A percentile compares a stretch with the other conserved stretches of the same genome.
These are phyloP conservation scores for Globisporangium paddicum DNA, from an alignment of 352 stramenopile genomes.

Conservation along the genomic window DNA sequence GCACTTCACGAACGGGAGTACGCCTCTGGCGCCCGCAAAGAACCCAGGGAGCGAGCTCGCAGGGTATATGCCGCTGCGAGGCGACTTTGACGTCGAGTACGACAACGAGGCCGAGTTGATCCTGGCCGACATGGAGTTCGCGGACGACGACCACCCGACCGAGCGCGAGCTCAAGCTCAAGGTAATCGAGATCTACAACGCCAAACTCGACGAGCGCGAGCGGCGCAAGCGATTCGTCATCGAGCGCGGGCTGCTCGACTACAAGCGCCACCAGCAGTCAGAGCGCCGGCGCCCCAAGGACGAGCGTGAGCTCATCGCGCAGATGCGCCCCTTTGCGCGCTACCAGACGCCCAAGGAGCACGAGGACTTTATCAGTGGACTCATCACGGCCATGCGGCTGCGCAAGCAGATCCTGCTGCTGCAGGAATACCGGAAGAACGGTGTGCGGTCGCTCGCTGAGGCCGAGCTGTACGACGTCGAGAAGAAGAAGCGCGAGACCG, in stretches of 20 bases:
- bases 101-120: constrained; percentile 97
- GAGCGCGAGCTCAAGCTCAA: constrained; percentile 94
- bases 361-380: constrained; percentile 89
- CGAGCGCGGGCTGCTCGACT: constrained; percentile 89
- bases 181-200: constrained; percentile 96
- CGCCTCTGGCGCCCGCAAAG: constrained; percentile 3
- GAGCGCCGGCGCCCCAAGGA: constrained; percentile 90
- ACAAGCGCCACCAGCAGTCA: constrained; percentile 91
- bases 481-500: constrained; percentile 91
- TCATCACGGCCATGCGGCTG: constrained; percentile 89
- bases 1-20: constrained; percentile 22
- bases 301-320: constrained; percentile 93
- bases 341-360: constrained; percentile 94
- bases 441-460: constrained; percentile 92
- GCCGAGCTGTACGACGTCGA: constrained; percentile 94
- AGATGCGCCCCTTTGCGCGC: constrained; percentile 93
- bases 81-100: constrained; percentile 98
- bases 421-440: constrained; percentile 95
- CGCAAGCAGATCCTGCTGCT: constrained; percentile 95
- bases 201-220: constrained; percentile 93
- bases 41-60: constrained; percentile 42
- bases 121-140: constrained; percentile 94
- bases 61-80: constrained; percentile 96
- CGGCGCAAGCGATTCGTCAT: constrained; percentile 91
- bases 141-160: constrained; percentile 86